Base-by-base conservation (phyloP, 2,329 filamentous ascomycete genomes). In the Xylariaceae sp. region DNA sequence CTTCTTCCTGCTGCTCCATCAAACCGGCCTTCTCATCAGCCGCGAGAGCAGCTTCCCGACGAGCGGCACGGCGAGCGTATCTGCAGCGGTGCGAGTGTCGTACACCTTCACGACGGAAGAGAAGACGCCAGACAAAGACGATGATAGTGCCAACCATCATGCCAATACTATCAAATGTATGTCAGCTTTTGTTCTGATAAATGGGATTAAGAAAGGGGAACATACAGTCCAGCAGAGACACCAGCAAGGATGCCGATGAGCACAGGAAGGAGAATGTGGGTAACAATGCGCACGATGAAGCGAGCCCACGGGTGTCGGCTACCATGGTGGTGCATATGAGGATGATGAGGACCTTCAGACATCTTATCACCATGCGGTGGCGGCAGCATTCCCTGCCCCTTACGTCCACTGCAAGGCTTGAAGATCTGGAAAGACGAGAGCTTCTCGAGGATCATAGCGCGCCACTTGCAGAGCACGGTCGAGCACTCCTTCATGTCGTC, bases 231-330 rank as follows among this genome's bases (percentile, higher is more conserved):
- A 52, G 84, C 80, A 22, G 75, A 73, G 44, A 88, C 75, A 59
- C 85, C 86, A 36, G 83, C 82, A 20, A 80, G 74, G 52, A 88
- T 74, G 47, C 86, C 86, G 52, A 88, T 74, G 42, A 85, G 67
- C 42, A 88, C 72, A 2, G 86, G 85, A 32, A 88, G 70, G 38
- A 88, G 63, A 36, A 89, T 75, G 50, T 83, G 79, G 29, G 80
- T 70, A 51, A 77, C 71, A 40, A 85, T 71, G 55, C 77, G 77
- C 58, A 73, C 71, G 37, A 81, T 53, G 21, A 81, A 64, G 49
- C 71, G 67, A 42, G 68, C 63, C 67, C 77, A 75, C 44, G 62
- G 64, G 56, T 53, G 45, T 39, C 64, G 61, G 42, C 64, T 50
- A 37, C 37, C 32, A 29, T 51, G 39, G 22, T 49, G 45, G 43